These are phyloP conservation scores for Aspergillus bombycis DNA, from an alignment of 2,329 filamentous ascomycete species.

Conservation along the genomic window DNA sequence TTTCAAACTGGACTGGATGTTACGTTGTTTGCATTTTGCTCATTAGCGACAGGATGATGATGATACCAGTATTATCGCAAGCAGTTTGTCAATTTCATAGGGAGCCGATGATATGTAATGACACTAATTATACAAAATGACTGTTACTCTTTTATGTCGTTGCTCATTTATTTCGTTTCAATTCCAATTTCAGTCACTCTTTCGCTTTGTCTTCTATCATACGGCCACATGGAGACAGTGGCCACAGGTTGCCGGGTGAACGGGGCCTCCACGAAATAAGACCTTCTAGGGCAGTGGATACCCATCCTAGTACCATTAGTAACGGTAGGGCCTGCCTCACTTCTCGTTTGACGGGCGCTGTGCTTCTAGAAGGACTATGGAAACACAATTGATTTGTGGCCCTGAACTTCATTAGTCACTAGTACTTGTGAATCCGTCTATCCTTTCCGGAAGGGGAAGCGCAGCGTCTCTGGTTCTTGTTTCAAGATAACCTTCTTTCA, in stretches of 20 bases:
- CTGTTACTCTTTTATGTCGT: no score
- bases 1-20: neutral
- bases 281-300: neutral
- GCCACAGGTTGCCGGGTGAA: neutral
- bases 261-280: no score
- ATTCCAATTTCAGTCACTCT: neutral
- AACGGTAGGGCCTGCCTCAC: no score
- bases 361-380: neutral
- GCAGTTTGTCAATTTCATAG: neutral
- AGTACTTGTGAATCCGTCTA: neutral
- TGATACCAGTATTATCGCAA: neutral
- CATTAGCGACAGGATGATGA: slow-evolving; percentile 1
- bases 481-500: slow-evolving; percentile 1
- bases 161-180: no score
- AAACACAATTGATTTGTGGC: neutral
- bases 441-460: neutral
- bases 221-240: neutral
- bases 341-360: no score
- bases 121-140: neutral
- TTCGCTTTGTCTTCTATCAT: neutral
- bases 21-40: neutral
- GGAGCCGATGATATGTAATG: neutral
- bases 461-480: neutral
- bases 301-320: no score
- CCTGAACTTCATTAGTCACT: neutral